These are phyloP conservation scores for Lolium rigidum DNA, from an alignment of 176 grass and related monocot genomes.

Conservation along the genomic window DNA sequence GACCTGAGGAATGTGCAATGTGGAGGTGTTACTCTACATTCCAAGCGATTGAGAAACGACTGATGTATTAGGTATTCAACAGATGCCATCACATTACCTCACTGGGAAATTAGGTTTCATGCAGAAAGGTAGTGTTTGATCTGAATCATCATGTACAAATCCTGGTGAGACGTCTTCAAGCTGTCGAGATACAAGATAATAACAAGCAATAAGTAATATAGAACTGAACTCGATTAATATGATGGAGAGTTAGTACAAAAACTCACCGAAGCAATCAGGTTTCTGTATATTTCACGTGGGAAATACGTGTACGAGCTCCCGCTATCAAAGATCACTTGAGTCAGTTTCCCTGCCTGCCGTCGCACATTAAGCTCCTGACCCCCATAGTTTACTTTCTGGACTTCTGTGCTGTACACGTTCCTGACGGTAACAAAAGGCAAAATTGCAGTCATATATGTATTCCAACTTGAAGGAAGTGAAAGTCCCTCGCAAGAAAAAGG, in stretches of 20 bases:
- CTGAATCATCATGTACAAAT: slow-evolving; percentile 78
- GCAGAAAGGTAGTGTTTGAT: slow-evolving; percentile 80
- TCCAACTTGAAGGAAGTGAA: neutral
- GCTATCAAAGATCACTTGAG: slow-evolving; percentile 78
- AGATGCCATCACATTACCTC: slow-evolving; percentile 57
- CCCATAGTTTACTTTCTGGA: slow-evolving; percentile 63
- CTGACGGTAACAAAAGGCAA: slow-evolving; percentile 45
- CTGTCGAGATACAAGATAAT: slow-evolving; percentile 48
- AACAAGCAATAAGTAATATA: neutral
- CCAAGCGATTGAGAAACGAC: neutral
- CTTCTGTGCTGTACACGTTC: slow-evolving; percentile 55
- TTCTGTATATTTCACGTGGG: slow-evolving; percentile 60
- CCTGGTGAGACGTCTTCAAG: slow-evolving; percentile 47
- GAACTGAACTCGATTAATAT: neutral
- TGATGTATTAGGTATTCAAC: neutral
- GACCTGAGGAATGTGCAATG: slow-evolving; percentile 57
- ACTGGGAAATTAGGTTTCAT: slow-evolving; percentile 78
- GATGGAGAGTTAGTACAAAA: neutral
- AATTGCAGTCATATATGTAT: neutral
- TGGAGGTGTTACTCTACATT: neutral
- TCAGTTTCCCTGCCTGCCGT: slow-evolving; percentile 48
- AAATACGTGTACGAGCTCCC: slow-evolving; percentile 85
- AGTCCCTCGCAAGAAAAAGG: neutral
- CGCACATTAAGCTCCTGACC: slow-evolving; percentile 51
- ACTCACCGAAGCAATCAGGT: slow-evolving; percentile 71